Conservation (phyloP, 345 rosid species). For the Kernera saxatilis region DNA sequence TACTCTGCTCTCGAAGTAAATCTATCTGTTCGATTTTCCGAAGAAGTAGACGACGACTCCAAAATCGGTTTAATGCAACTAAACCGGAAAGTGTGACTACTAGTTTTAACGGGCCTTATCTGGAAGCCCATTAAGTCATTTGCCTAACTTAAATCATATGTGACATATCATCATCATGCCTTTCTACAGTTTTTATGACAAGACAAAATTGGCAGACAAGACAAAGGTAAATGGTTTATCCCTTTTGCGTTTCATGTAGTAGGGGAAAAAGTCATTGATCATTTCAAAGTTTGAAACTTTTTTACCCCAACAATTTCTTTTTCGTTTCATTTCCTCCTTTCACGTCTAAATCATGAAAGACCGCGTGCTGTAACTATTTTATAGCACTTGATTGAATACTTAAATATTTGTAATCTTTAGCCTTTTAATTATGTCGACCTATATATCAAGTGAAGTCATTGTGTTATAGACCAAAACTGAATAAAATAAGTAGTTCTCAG, state of each 20-base stretch:
- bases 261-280: constrained; percentile 15
- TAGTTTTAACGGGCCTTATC: too few species aligned
- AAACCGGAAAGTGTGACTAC: too few species aligned
- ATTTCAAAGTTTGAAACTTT: constrained; percentile 26
- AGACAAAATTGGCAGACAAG: background rate
- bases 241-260: constrained; percentile 15
- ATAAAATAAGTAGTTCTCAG: background rate
- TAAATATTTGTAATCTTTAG: background rate
- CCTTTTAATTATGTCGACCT: background rate
- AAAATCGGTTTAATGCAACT: too few species aligned
- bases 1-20: too few species aligned
- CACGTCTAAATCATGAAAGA: constrained; percentile 29
- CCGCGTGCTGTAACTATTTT: constrained; percentile 22
- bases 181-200: background rate
- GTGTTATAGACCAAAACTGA: background rate
- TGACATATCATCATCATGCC: constrained; percentile 3
- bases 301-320: constrained; percentile 2
- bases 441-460: background rate
- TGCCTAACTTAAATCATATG: too few species aligned
- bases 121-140: too few species aligned
- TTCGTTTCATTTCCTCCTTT: background rate
- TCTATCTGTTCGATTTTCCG: too few species aligned
- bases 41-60: too few species aligned
- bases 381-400: constrained; percentile 23
- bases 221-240: constrained; percentile 5